Conservation (phyloP, 768 basidiomycete species). For the Tylopilus rubrobrunneus region DNA sequence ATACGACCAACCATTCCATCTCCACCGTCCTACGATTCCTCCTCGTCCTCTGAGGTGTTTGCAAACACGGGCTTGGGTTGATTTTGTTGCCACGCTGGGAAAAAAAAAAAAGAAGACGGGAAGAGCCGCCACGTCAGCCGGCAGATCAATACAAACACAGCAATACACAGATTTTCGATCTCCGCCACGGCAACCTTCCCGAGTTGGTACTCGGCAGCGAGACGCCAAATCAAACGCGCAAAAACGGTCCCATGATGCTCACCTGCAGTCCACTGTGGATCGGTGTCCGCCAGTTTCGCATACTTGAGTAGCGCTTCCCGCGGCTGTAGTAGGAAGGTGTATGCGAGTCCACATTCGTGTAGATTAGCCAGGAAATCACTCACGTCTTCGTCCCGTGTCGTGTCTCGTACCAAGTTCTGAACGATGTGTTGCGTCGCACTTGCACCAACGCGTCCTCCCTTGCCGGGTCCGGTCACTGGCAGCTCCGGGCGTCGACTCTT, state of each 20-base stretch:
- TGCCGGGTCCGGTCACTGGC: conserved; percentile 89
- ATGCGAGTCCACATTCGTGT: neutral
- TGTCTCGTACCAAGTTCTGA: conserved; percentile 89
- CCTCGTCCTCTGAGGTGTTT: conserved; percentile 50
- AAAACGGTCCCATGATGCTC: conserved; percentile 32
- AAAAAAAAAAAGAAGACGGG: conserved; percentile 44
- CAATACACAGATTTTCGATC: conserved; percentile 30
- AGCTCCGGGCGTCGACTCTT: conserved; percentile 92
- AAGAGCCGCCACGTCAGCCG: conserved; percentile 57
- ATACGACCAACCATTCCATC: conserved; percentile 1
- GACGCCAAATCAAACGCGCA: conserved; percentile 2
- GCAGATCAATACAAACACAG: conserved; percentile 31
- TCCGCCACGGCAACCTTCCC: conserved; percentile 29
- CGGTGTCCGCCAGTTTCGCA: conserved; percentile 68
- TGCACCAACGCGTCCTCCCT: conserved; percentile 91
- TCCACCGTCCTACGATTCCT: conserved; percentile 49
- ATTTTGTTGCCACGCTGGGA: conserved; percentile 78
- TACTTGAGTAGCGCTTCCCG: conserved; percentile 96
- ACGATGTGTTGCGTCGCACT: conserved; percentile 97
- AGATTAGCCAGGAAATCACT: conserved; percentile 38
- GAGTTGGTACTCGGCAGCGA: conserved; percentile 30
- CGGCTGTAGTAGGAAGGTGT: conserved; percentile 51
- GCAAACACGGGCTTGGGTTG: conserved; percentile 87
- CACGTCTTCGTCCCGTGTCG: conserved; percentile 91
- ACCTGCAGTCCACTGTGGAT: conserved; percentile 87